These are phyloP conservation scores for Thymus quinquecostatus DNA, from an alignment of 257 asterid species.

Conservation along the genomic window DNA sequence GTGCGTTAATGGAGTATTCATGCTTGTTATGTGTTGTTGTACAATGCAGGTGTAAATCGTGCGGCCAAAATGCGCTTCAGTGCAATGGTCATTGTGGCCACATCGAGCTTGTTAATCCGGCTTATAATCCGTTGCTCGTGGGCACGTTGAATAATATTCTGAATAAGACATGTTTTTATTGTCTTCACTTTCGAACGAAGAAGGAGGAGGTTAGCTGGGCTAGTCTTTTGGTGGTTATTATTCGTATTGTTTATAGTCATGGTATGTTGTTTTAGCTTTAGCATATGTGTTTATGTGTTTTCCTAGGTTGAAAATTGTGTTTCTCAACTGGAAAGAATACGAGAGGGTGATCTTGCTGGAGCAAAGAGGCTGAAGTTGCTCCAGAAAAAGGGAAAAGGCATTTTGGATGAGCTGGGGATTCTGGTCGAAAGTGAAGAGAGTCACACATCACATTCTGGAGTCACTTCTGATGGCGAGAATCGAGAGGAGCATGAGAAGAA, in stretches of 20 bases:
- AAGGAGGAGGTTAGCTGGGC: conserved; percentile 54
- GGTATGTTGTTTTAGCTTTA: background rate
- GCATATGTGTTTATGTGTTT: conserved; percentile 18
- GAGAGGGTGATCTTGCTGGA: conserved; percentile 68
- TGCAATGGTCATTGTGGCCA: conserved; percentile 95
- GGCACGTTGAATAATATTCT: conserved; percentile 53
- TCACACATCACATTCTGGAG: conserved; percentile 53
- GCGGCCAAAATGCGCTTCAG: conserved; percentile 58
- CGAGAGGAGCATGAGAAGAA: conserved; percentile 34
- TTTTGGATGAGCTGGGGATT: conserved; percentile 23
- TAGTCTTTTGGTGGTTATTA: conserved; percentile 2
- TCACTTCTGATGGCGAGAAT: conserved; percentile 39
- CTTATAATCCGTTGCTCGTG: conserved; percentile 78
- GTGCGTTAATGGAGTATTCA: background rate
- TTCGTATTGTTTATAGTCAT: background rate
- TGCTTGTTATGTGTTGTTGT: conserved; percentile 24
- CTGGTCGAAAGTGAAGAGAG: conserved; percentile 67
- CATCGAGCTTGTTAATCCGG: conserved; percentile 76
- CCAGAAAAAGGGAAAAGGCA: conserved; percentile 23
- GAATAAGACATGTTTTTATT: conserved; percentile 61
- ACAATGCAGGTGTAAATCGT: conserved; percentile 74
- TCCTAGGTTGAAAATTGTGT: conserved; percentile 62
- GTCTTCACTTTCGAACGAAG: conserved; percentile 62
- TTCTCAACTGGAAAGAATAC: conserved; percentile 59
- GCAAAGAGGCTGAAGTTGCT: conserved; percentile 48